phyloP scores from a whole-genome alignment of 2,329 filamentous ascomycete genomes.

The Aspergillus clavatus region DNA sequence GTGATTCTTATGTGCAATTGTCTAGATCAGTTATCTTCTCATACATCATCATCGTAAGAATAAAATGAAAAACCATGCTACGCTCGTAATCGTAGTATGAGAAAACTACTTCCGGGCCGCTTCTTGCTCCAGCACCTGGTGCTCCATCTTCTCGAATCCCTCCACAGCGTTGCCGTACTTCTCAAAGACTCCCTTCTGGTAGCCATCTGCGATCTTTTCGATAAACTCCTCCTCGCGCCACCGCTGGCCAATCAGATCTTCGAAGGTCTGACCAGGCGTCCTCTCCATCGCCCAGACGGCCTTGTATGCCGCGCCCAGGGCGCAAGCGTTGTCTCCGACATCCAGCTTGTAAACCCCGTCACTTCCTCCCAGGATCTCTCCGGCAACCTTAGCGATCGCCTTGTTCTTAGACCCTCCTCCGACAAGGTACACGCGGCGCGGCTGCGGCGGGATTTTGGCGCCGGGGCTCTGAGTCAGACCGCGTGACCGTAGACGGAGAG shows the following conservation, averaged over 20 bases:
- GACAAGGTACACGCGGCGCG: conserved; percentile 85
- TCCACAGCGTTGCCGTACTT: conserved; percentile 70
- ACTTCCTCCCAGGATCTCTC: conserved; percentile 78
- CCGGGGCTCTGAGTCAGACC: conserved; percentile 62
- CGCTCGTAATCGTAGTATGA: too few species aligned
- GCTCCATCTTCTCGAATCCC: conserved; percentile 74
- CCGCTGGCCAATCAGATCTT: conserved; percentile 74
- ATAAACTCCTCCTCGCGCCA: conserved; percentile 86
- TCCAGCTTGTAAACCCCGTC: conserved; percentile 93
- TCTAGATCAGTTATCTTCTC: neutral
- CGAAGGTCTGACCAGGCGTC: conserved; percentile 66
- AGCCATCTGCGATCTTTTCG: conserved; percentile 76
- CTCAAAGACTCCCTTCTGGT: conserved; percentile 67
- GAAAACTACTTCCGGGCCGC: conserved; percentile 6
- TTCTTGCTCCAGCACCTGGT: conserved; percentile 51
- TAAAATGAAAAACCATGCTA: too few species aligned
- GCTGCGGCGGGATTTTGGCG: conserved; percentile 67
- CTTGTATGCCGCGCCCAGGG: conserved; percentile 90
- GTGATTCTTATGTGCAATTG: neutral
- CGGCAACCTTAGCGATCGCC: conserved; percentile 78
- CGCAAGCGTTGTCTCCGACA: conserved; percentile 92
- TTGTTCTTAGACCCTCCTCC: conserved; percentile 87
- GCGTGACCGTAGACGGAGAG: conserved; percentile 77
- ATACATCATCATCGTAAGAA: neutral
- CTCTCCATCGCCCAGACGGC: conserved; percentile 87